Conservation (phyloP, 495 filamentous ascomycete species). For the Ramalina peruviana region DNA sequence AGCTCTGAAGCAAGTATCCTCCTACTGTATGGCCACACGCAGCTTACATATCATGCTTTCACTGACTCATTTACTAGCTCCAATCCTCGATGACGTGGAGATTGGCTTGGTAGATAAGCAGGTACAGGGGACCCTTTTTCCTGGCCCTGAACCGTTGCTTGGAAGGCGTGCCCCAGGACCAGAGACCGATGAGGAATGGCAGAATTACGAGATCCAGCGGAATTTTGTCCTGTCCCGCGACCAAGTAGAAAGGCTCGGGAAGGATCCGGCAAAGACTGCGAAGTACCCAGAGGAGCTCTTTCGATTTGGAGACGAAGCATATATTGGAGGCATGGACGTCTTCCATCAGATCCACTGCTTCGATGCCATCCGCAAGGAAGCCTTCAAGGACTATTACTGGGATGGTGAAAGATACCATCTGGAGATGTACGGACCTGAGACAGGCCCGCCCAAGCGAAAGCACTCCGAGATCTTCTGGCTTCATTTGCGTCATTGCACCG, state of each 20-base stretch:
- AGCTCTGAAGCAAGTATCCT: too few species aligned
- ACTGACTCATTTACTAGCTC: neutral
- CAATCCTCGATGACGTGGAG: neutral
- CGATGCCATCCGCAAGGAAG: constrained; percentile 21
- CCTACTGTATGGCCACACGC: too few species aligned
- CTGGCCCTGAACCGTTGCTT: neutral
- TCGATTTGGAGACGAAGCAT: constrained; percentile 24
- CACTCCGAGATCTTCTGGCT: constrained; percentile 11
- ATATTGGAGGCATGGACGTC: constrained; percentile 22
- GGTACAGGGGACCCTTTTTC: neutral
- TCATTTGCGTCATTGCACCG: constrained; percentile 21
- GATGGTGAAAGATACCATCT: constrained; percentile 3
- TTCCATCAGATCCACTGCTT: constrained; percentile 27
- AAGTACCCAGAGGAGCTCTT: constrained; percentile 22
- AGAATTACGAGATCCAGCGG: constrained; percentile 19
- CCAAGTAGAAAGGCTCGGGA: constrained; percentile 21
- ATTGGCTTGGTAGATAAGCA: neutral
- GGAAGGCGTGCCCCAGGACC: constrained; percentile 5
- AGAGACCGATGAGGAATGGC: constrained; percentile 19
- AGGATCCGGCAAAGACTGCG: constrained; percentile 22
- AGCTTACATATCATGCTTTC: too few species aligned
- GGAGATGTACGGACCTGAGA: constrained; percentile 1
- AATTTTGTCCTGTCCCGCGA: constrained; percentile 18
- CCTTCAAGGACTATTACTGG: constrained; percentile 22
- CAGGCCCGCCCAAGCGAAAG: neutral